Base-by-base conservation (phyloP, 108 stramenopile genomes). In the Skeletonema menzelii region DNA sequence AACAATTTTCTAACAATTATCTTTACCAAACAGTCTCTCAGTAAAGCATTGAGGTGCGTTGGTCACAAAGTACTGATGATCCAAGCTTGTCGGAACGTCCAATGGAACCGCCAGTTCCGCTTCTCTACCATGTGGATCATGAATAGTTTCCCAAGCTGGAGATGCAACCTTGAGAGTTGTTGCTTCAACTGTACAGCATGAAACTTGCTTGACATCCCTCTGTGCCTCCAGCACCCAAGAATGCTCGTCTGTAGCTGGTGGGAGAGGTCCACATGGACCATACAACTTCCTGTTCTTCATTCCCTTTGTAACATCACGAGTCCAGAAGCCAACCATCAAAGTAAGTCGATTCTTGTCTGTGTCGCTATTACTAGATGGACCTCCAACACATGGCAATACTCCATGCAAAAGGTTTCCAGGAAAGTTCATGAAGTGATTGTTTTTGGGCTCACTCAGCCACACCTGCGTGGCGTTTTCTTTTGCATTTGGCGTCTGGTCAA, bases 301-400 rank as follows among this genome's bases (percentile, higher is more conserved):
- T 26, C 55, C 77, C 35, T 90, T 84, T 1, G 87, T 85, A 38
- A 96, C 95, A 42, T 81, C 64, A 68, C 91, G 58, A 42, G 89
- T 92, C 95, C 95, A 96, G 64, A 96, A 96, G 28, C 95, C 95
- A 6, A 96, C 91, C 89, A 96, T 86, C 28, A 96, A 89, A 0
- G 92, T 92, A 3, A 78, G 70, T 37, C 77, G 56, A 27, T 71
- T 58, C 31, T 14, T 35, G 27, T 28, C 65, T n/a, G n/a, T 28
- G 3, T 17, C 42, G 0, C 47, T 17, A 15, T 28, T 22, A 27
- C 26, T 40, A 19, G 20, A 27, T 44, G 34, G 19, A 44, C 26
- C 60, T 20, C 88, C 88, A n/a, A 80, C 79, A 69, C 95, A 93
- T 8, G 95, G 95, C 27, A 96, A 57, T 2, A 93, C 95, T 4